Conservation (phyloP, 306 rosid species). For the Comarum palustre region DNA sequence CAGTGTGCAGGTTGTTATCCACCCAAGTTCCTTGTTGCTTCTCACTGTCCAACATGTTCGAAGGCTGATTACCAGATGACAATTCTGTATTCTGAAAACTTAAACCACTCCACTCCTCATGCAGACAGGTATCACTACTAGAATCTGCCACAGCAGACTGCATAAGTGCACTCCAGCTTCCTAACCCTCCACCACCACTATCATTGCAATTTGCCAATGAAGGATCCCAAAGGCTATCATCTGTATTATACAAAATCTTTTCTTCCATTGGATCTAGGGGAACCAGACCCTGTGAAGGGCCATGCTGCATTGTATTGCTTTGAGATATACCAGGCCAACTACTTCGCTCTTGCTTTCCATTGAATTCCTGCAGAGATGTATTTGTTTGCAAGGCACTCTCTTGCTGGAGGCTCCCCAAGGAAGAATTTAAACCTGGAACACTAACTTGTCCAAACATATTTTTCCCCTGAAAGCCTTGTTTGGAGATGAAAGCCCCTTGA, state of each 20-base stretch:
- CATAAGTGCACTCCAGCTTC: slow-evolving; percentile 66
- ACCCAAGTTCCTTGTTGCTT: slow-evolving; percentile 47
- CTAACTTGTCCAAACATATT: slow-evolving; percentile 38
- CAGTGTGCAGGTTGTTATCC: slow-evolving; percentile 44
- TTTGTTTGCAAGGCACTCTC: slow-evolving; percentile 34
- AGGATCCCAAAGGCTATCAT: slow-evolving; percentile 43
- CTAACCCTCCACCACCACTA: slow-evolving; percentile 39
- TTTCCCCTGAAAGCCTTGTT: slow-evolving; percentile 42
- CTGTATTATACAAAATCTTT: slow-evolving; percentile 47
- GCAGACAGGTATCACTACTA: slow-evolving; percentile 55
- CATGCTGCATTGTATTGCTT: slow-evolving; percentile 35
- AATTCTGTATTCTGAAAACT: slow-evolving; percentile 54
- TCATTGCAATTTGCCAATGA: slow-evolving; percentile 34
- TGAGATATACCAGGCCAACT: slow-evolving; percentile 41
- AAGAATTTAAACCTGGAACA: slow-evolving; percentile 31
- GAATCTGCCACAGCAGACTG: slow-evolving; percentile 67
- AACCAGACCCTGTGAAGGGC: slow-evolving; percentile 39
- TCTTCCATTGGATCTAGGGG: slow-evolving; percentile 59
- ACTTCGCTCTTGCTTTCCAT: slow-evolving; percentile 35
- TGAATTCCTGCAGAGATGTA: slow-evolving; percentile 27
- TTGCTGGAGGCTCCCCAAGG: slow-evolving; percentile 36
- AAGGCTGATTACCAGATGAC: slow-evolving; percentile 50
- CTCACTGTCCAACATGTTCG: slow-evolving; percentile 44
- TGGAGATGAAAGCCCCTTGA: slow-evolving; percentile 31
- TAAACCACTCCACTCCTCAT: slow-evolving; percentile 66